phyloP scores from a whole-genome alignment of 2,329 filamentous ascomycete species.

The Emergomyces orientalis region DNA sequence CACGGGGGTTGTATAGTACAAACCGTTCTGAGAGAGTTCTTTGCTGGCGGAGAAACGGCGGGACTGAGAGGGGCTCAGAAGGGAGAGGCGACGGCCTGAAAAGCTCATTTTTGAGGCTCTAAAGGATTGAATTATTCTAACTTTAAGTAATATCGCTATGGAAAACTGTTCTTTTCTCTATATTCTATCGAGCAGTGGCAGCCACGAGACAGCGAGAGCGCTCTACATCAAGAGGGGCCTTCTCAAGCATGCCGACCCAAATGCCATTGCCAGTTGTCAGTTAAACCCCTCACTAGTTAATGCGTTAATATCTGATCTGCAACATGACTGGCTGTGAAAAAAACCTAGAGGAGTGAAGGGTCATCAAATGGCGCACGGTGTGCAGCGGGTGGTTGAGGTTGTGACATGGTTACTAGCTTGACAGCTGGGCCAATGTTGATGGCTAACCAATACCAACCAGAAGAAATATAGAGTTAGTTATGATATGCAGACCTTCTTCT shows the following conservation, averaged over 20 bases:
- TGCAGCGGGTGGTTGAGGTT: neutral
- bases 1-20: constrained; percentile 13
- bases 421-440: neutral
- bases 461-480: no score
- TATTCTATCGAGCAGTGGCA: neutral
- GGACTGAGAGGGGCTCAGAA: constrained; percentile 30
- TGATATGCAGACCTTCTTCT: neutral
- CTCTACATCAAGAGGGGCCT: no score
- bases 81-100: constrained; percentile 38
- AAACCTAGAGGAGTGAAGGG: neutral
- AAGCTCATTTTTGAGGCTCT: constrained; percentile 32
- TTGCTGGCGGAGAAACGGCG: constrained; percentile 36
- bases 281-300: neutral
- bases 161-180: neutral
- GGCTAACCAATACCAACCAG: neutral
- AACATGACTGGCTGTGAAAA: neutral
- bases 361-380: neutral
- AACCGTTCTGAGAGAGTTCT: constrained; percentile 26
- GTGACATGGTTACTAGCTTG: neutral
- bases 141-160: neutral
- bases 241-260: no score
- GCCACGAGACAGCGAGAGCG: neutral
- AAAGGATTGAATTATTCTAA: neutral
- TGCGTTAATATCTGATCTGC: constrained; percentile 1
- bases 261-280: neutral